Evolutionary conservation across 352 stramenopile species (phyloP), one percentile per base, ranked within the genome.

Genomic region (Globisporangium perplexum): DNA sequence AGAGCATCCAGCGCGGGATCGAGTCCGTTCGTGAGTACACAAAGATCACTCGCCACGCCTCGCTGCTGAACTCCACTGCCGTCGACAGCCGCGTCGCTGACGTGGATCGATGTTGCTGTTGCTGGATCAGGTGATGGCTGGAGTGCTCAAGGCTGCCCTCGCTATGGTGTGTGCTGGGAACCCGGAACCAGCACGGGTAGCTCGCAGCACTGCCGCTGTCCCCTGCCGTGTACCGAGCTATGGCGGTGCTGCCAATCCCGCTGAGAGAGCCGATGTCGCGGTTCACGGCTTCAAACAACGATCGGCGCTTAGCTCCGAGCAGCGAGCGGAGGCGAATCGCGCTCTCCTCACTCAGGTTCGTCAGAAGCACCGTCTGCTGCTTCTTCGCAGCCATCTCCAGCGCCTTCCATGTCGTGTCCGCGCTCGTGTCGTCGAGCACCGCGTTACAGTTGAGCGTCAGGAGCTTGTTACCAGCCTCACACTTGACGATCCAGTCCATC

Each of bases 271-370:
- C 69, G 22, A 83, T 44, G 18, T 84, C 73, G 10, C 63, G 63
- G n/a, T 89, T 87, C 17, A 84, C 49, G 7, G 57, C 28, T 24
- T 83, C 66, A 47, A 78, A 80, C 5, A 76, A 47, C 12, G 65
- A 52, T n/a, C 71, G 65, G 47, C 67, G 63, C 36, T 88, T 88
- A 0, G 74, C 62, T 2, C 53, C 55, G 1, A 91, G 42, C 20
- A 91, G 57, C 0, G 72, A 77, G 0, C 60, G 39, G n/a, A 89
- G 56, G 0, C 49, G 41, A 2, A 49, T 7, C 15, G 74, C 66
- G 3, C 59, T 49, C 0, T 59, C 26, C 15, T 71, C 55, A 12
- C 57, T 64, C 20, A 90, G 66, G 50, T 81, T 53, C 2, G 58
- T 62, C 12, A 91, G 45, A 24, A 91, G 54, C 3, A 91, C 36